A percentile compares a stretch with the other conserved stretches of the same genome.
Conservation (phyloP, 371 early-diverging fungal genomes). For the Batkoa obscura region DNA sequence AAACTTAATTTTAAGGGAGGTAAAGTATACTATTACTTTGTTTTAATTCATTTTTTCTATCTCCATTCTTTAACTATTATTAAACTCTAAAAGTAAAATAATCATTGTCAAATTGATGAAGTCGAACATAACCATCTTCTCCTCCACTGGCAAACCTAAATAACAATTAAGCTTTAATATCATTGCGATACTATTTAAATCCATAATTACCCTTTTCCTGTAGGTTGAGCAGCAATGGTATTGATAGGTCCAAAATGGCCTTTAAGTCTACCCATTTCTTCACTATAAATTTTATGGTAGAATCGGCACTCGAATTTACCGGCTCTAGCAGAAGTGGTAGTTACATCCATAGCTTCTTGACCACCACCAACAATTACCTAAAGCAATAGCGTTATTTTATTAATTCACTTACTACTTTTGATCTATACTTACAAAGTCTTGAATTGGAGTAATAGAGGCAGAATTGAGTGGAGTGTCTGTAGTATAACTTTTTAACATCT, state of each 20-base stretch:
- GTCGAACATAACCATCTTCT: constrained; percentile 95
- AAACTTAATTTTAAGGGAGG: too few relatives aligned
- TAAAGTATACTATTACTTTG: too few relatives aligned
- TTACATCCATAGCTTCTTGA: constrained; percentile 80
- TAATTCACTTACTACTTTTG: too few relatives aligned
- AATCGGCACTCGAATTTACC: constrained; percentile 98
- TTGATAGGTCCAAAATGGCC: constrained; percentile 99
- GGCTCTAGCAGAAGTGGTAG: constrained; percentile 82
- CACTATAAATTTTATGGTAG: constrained; percentile 93
- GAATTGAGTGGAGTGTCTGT: constrained; percentile 95
- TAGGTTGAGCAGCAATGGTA: constrained; percentile 93
- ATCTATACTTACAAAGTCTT: constrained; percentile 33
- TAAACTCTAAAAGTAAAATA: constrained; percentile 70
- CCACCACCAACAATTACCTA: constrained; percentile 55
- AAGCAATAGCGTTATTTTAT: neutral
- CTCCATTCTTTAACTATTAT: too few relatives aligned
- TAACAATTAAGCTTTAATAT: neutral
- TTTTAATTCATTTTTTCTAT: too few relatives aligned
- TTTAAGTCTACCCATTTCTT: constrained; percentile 93
- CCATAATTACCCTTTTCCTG: constrained; percentile 44
- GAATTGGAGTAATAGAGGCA: constrained; percentile 76
- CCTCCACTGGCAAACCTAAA: constrained; percentile 84
- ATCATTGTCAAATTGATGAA: constrained; percentile 90
- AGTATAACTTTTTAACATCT: constrained; percentile 62
- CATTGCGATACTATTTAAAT: neutral